Evolutionary conservation across 1,284 basidiomycete genomes (phyloP).

Genomic region (Flammula alnicola): DNA sequence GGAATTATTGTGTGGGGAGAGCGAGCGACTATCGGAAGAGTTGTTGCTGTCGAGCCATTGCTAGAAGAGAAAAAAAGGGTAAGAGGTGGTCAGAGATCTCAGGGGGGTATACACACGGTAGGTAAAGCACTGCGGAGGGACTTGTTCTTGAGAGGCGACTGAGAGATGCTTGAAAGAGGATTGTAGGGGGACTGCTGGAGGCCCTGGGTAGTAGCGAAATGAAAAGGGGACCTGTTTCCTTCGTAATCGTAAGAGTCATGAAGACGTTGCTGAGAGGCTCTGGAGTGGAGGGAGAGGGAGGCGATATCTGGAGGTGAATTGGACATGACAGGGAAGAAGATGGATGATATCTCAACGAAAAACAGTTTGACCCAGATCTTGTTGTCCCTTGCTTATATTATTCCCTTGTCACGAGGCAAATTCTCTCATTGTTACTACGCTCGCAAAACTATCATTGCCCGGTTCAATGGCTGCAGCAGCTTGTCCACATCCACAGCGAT

Average conservation of each 20-base stretch:
- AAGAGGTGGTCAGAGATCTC: conserved; percentile 26
- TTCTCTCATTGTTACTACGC: conserved; percentile 19
- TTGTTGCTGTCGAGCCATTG: conserved; percentile 74
- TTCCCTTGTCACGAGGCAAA: conserved; percentile 24
- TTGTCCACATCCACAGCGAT: conserved; percentile 50
- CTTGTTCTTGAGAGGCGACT: conserved; percentile 77
- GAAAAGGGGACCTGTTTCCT: conserved; percentile 65
- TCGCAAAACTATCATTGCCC: conserved; percentile 40
- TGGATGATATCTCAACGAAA: conserved; percentile 30
- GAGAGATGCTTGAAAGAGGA: conserved; percentile 58
- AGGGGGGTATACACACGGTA: conserved; percentile 53
- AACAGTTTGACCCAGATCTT: conserved; percentile 22
- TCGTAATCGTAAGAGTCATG: conserved; percentile 86
- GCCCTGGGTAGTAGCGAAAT: conserved; percentile 70
- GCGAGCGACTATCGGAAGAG: conserved; percentile 69
- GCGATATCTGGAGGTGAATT: conserved; percentile 78
- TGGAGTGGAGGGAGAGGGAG: conserved; percentile 68
- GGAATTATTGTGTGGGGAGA: conserved; percentile 84
- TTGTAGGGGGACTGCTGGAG: conserved; percentile 69
- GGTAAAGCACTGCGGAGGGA: conserved; percentile 69
- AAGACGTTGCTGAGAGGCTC: conserved; percentile 68
- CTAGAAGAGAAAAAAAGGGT: conserved; percentile 41
- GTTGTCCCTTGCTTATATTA: conserved; percentile 36
- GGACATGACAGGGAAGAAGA: conserved; percentile 65
- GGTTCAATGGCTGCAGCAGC: conserved; percentile 50